phyloP scores from a whole-genome alignment of 83 land plant genomes.

The Picea abies region DNA sequence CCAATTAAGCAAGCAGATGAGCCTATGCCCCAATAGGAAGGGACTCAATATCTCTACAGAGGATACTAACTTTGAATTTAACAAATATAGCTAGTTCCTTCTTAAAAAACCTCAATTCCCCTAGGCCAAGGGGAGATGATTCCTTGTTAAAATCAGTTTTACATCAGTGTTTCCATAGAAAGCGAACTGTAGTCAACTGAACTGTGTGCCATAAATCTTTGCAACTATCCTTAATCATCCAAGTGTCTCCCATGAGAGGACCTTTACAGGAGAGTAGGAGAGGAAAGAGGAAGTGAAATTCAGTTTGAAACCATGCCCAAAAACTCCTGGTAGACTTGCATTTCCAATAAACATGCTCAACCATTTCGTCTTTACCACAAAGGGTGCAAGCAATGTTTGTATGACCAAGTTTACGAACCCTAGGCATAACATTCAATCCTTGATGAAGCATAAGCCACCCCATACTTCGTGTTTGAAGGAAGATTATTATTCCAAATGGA shows the following conservation, averaged over 20 bases:
- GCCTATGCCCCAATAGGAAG: background rate
- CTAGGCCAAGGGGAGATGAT: background rate
- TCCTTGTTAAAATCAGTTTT: background rate
- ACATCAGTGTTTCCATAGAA: background rate
- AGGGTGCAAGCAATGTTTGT: background rate
- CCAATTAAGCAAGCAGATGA: background rate
- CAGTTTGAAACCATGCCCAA: background rate
- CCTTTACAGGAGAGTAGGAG: background rate
- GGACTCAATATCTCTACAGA: background rate
- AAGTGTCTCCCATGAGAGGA: background rate
- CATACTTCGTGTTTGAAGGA: background rate
- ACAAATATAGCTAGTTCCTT: background rate
- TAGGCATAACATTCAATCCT: background rate
- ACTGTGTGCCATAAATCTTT: background rate
- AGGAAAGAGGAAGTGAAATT: background rate
- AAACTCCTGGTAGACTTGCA: background rate
- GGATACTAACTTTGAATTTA: background rate
- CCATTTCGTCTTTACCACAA: background rate
- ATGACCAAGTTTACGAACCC: background rate
- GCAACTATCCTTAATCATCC: background rate
- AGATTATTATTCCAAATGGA: background rate
- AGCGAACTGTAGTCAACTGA: background rate
- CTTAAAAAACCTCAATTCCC: background rate
- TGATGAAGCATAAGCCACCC: background rate
- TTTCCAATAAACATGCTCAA: background rate